Base-by-base conservation (phyloP, 768 basidiomycete genomes). In the Russula ochroleuca region DNA sequence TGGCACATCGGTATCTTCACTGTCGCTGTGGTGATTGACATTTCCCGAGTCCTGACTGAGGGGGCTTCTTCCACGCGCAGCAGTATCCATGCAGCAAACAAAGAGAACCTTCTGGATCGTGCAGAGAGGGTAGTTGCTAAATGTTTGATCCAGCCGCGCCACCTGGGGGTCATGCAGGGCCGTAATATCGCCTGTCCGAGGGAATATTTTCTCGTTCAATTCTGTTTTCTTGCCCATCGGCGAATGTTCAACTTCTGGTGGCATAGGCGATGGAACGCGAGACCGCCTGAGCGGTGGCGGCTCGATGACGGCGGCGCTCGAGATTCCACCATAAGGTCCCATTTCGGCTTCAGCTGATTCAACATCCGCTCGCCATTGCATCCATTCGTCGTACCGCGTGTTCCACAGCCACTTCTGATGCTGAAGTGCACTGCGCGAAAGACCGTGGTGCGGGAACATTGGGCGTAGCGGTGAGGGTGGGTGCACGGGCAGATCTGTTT, bases 71-170 rank as follows among this genome's bases (percentile, higher is more conserved):
- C 56, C 43, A 13, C 64, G 55, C 28, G 54, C 45, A 3, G 50
- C 49, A 35, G 45, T 51, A 28, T 62, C 81, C 69, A 89, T 71
- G 65, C 85, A 83, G 65, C 80, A 80, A 72, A 85, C 78, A 77
- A 83, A 88, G n/a, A 88, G 67, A 45, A 78, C 80, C 76, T 88
- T 88, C 49, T 78, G 74, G 69, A 88, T 83, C 21, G 87, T 88
- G 83, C 86, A 87, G 52, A 83, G 70, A 4, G 84, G 81, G 68
- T 84, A 76, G 38, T 72, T 75, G 63, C 79, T 79, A 68, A 88
- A 86, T 66, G 75, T 82, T 13, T 81, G 81, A 71, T 89, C 87
- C 55, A 85, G 77, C 56, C 82, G 75, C 63, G 75, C 78, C 54
- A 78, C 78, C 69, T 81, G 83, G 2, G 83, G 81, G 68, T 88